Base-by-base conservation (phyloP, 768 basidiomycete species). In the Dioszegia aurantiaca region DNA sequence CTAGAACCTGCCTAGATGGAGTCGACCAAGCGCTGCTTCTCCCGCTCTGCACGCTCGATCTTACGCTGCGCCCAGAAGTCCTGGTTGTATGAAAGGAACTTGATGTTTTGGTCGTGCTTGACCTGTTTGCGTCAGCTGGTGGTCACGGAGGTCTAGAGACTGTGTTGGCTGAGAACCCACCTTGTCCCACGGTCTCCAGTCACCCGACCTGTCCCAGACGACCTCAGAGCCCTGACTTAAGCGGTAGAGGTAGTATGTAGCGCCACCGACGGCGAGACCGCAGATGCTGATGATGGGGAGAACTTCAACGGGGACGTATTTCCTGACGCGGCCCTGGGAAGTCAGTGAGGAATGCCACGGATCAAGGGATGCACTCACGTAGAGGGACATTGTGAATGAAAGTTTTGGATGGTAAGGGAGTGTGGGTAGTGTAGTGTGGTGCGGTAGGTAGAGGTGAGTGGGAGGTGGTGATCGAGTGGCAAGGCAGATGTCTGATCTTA, bases 141-240 rank as follows among this genome's bases (percentile, higher is more conserved):
- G 17, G 16, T 23, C 10, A 4, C 5, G 6, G n/a, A n/a, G 31
- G 17, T 16, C 44, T 53, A 26, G 3, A 31, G 11, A 16, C 41
- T 39, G 26, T n/a, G n/a, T n/a, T n/a, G n/a, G n/a, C n/a, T n/a
- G 6, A 46, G 6, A 33, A n/a, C 87, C 81, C 73, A 91, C 82
- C 56, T 83, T 81, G 78, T 89, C 88, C 88, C 88, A 92, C n/a
- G 90, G 90, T 21, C 85, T 85, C 33, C 89, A 89, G 81, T 93
- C 92, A 75, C 70, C 75, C 75, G 79, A 82, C 67, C 75, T 57
- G 84, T 81, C 85, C 75, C 84, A 85, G 57, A 85, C 65, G 77
- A 81, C 75, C 55, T 78, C 75, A 23, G 80, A 78, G 28, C 81
- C 80, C 27, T 79, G 77, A 19, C 87, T 85, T 44, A 89, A 81